Conservation (phyloP, 139 green algal species). For the Chlamydomonas incerta region DNA sequence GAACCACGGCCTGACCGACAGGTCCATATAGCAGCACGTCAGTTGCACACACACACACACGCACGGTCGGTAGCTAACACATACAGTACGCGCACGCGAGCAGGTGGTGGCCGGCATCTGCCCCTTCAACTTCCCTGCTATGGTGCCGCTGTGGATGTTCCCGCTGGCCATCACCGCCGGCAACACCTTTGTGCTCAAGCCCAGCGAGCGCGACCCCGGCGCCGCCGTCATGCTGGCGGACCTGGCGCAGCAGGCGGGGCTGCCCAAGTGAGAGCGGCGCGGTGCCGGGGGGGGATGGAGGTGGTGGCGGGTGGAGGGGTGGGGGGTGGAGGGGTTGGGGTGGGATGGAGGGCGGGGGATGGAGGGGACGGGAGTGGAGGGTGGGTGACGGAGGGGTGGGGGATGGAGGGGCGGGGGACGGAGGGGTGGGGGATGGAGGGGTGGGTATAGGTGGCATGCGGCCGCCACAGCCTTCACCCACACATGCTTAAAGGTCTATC, state of each 20-base stretch:
- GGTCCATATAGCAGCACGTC: too few relatives aligned
- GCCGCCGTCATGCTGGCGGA: slow-evolving; percentile 87
- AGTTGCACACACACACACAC: background rate
- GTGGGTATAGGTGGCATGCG: too few relatives aligned
- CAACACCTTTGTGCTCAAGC: slow-evolving; percentile 94
- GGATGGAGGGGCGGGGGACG: too few relatives aligned
- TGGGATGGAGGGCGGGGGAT: background rate
- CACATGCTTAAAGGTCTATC: too few relatives aligned
- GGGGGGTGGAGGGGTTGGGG: background rate
- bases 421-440: too few relatives aligned
- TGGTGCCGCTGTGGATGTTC: slow-evolving; percentile 92
- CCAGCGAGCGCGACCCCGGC: slow-evolving; percentile 86
- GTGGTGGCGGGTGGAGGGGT: background rate
- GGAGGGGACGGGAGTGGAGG: too few relatives aligned
- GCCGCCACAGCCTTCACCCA: too few relatives aligned
- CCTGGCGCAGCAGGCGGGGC: slow-evolving; percentile 82
- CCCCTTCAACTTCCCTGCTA: slow-evolving; percentile 98
- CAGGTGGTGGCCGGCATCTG: slow-evolving; percentile 91
- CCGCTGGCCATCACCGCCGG: slow-evolving; percentile 84
- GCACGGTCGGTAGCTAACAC: too few relatives aligned
- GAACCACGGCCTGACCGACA: background rate
- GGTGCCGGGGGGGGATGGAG: background rate
- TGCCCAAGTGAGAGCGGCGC: slow-evolving; percentile 81
- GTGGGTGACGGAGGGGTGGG: too few relatives aligned
- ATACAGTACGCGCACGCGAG: too few relatives aligned